phyloP scores from a whole-genome alignment of 1,284 basidiomycete species.

The Gymnopus androsaceus region DNA sequence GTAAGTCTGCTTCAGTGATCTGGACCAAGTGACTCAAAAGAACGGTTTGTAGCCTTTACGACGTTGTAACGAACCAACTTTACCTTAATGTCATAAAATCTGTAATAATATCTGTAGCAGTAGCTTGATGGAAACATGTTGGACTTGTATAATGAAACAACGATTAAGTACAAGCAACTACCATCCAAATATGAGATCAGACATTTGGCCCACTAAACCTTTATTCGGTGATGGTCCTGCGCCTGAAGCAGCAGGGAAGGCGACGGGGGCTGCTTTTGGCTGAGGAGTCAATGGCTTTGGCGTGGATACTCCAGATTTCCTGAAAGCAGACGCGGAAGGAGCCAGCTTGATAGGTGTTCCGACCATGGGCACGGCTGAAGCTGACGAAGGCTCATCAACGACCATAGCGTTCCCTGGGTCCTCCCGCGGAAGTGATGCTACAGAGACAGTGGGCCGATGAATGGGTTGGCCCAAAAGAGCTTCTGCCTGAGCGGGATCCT shows the following conservation, averaged over 20 bases:
- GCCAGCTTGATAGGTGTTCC: constrained; percentile 71
- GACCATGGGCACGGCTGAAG: constrained; percentile 38
- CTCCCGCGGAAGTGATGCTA: neutral
- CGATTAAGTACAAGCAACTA: constrained; percentile 39
- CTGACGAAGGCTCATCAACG: constrained; percentile 41
- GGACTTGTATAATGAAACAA: neutral
- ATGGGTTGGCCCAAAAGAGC: constrained; percentile 48
- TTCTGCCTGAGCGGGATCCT: constrained; percentile 65
- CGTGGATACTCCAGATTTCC: constrained; percentile 42
- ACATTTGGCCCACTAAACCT: constrained; percentile 67
- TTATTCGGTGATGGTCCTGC: constrained; percentile 45
- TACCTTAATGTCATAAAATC: neutral
- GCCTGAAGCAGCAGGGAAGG: constrained; percentile 21
- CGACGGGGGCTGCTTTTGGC: constrained; percentile 17
- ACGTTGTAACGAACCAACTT: neutral
- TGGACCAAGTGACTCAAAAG: neutral
- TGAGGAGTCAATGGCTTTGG: constrained; percentile 33
- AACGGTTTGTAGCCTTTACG: neutral
- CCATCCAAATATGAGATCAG: constrained; percentile 79
- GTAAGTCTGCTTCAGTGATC: neutral
- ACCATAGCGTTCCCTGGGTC: constrained; percentile 38
- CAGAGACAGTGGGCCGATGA: constrained; percentile 29
- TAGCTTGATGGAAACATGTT: neutral
- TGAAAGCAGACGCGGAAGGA: constrained; percentile 69
- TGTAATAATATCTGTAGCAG: neutral